Base-by-base conservation (phyloP, 495 filamentous ascomycete genomes). In the Penicillium bialowiezense region DNA sequence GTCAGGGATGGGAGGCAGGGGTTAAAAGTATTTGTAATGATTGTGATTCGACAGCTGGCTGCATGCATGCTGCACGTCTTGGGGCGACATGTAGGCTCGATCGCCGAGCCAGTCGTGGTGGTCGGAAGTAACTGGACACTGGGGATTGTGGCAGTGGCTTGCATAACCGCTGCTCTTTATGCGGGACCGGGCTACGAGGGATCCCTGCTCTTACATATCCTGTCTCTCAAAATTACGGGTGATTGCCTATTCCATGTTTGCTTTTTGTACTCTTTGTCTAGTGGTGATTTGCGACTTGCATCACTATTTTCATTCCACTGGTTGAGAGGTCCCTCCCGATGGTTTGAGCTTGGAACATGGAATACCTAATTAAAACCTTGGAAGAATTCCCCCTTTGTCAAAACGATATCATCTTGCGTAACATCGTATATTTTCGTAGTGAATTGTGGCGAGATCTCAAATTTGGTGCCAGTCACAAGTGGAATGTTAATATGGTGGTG, bases 131-230 rank as follows among this genome's bases (percentile, higher is more conserved):
- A 26, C 24, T 49, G 23, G 12, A 52, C 44, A 41, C 40, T 21
- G 20, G 24, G 32, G 28, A 18, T 19, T 32, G 29, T 10, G 12
- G 19, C 32, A 5, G 29, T 32, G 47, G 43, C 50, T 37, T 60
- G 54, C 57, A 60, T 60, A 60, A 34, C 46, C 54, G 57, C 50
- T 55, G 34, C 14, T 36, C 32, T 23, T 15, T 1, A 21, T 51
- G 18, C 34, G 38, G 48, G 46, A 34, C 45, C 41, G 17, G 38
- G 41, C n/a, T 41, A 19, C 29, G 20, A 18, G 29, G 29, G 29
- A 7, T 32, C 19, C 19, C 19, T 45, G 32, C 18, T 33, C 29
- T 15, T 43, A 21, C 26, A 44, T 14, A 32, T 14, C 18, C 13
- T 33, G 29, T 31, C 17, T 32, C n/a, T n/a, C 7, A 4, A 29